phyloP scores from a whole-genome alignment of 116 monocot species.

The Cymodocea nodosa region DNA sequence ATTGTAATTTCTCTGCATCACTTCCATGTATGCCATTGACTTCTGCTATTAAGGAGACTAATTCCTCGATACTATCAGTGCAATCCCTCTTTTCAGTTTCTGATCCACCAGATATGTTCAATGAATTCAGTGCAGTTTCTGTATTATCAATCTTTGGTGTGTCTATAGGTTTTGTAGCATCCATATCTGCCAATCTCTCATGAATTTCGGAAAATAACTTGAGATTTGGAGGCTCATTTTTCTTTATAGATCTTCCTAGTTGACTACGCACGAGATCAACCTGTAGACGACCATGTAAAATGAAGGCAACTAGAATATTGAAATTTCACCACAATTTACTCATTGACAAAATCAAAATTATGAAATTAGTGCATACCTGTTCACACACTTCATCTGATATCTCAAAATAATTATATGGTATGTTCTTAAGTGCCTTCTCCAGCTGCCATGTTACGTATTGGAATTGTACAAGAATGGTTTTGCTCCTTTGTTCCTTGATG shows the following conservation, averaged over 20 bases:
- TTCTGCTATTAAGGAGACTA: neutral
- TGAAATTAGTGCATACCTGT: conserved; percentile 28
- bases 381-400: conserved; percentile 89
- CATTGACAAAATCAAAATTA: neutral
- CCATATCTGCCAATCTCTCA: conserved; percentile 12
- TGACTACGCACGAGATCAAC: conserved; percentile 69
- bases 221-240: conserved; percentile 29
- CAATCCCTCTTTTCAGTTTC: neutral
- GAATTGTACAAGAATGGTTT: conserved; percentile 37
- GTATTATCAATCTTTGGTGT: neutral
- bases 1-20: neutral
- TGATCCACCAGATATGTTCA: neutral
- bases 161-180: conserved; percentile 1
- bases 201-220: conserved; percentile 48
- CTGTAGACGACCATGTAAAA: conserved; percentile 10
- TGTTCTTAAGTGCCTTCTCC: conserved; percentile 49
- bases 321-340: neutral
- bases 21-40: neutral
- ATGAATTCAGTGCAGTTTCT: neutral
- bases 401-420: conserved; percentile 49
- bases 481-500: conserved; percentile 26
- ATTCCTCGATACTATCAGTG: conserved; percentile 1
- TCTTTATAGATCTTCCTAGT: conserved; percentile 51
- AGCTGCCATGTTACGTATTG: conserved; percentile 81
- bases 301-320: neutral